Conservation (phyloP, 2,329 filamentous ascomycete species). For the Geosmithia morbida region DNA sequence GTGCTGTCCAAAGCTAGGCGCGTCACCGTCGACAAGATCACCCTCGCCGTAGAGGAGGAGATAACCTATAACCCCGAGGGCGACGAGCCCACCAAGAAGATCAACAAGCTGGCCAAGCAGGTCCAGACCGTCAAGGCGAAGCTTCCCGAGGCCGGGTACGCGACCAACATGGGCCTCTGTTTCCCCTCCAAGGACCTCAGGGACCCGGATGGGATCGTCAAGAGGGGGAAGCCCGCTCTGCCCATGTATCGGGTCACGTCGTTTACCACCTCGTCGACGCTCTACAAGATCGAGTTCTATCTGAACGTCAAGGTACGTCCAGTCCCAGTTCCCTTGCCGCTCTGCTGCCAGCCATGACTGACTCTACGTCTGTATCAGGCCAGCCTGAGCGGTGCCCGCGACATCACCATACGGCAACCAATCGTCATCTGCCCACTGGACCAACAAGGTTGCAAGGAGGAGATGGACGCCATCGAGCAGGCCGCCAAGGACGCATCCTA, state of each 20-base stretch:
- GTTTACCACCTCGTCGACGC: conserved; percentile 83
- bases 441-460: conserved; percentile 89
- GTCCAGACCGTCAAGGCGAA: conserved; percentile 69
- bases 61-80: conserved; percentile 98
- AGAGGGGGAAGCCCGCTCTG: conserved; percentile 72
- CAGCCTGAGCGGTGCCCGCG: conserved; percentile 71
- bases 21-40: conserved; percentile 89
- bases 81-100: conserved; percentile 81
- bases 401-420: conserved; percentile 78
- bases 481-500: conserved; percentile 84
- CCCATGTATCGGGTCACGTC: conserved; percentile 78
- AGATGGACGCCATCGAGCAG: conserved; percentile 97
- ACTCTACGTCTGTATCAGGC: conserved; percentile 47
- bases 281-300: conserved; percentile 99
- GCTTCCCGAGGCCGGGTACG: conserved; percentile 81
- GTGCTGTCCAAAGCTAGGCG: conserved; percentile 82
- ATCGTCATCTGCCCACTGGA: conserved; percentile 95
- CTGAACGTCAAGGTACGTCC: conserved; percentile 70
- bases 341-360: neutral
- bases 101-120: conserved; percentile 76
- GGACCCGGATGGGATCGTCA: conserved; percentile 77
- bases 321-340: no score
- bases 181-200: conserved; percentile 83
- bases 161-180: conserved; percentile 80
- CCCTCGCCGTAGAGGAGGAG: conserved; percentile 87